These are phyloP conservation scores for Macrophomina phaseolina DNA, from an alignment of 2,329 filamentous ascomycete species.

Conservation along the genomic window DNA sequence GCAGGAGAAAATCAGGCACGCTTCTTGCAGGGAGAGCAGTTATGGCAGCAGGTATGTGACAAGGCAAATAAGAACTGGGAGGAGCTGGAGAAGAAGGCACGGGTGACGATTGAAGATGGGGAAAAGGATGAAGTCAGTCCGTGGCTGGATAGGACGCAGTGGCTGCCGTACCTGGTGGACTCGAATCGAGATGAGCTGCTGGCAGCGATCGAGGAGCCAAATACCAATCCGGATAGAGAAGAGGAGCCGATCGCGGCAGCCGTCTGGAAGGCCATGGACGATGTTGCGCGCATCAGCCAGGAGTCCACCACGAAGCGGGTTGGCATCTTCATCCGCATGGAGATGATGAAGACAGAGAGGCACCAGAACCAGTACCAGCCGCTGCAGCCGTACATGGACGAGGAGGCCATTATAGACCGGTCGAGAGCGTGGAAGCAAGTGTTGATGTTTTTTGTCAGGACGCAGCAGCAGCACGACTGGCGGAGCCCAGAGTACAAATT, in stretches of 20 bases:
- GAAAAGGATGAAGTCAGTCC: slow-evolving; percentile 29
- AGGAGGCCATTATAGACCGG: slow-evolving; percentile 27
- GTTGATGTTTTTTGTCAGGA: slow-evolving; percentile 22
- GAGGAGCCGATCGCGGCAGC: slow-evolving; percentile 29
- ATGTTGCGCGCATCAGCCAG: slow-evolving; percentile 32
- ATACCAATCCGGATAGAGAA: slow-evolving; percentile 14
- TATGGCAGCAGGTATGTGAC: slow-evolving; percentile 26
- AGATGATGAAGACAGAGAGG: slow-evolving; percentile 33
- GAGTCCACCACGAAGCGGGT: slow-evolving; percentile 26
- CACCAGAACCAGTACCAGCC: slow-evolving; percentile 31
- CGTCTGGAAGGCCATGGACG: slow-evolving; percentile 32
- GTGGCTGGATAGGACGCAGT: slow-evolving; percentile 27
- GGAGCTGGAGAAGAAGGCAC: slow-evolving; percentile 13
- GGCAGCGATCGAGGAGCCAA: slow-evolving; percentile 29
- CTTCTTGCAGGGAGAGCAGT: slow-evolving; percentile 18
- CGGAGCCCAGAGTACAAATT: slow-evolving; percentile 4
- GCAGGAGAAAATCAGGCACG: background rate
- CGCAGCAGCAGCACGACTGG: slow-evolving; percentile 25
- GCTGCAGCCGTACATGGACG: slow-evolving; percentile 33
- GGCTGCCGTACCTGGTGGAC: slow-evolving; percentile 31
- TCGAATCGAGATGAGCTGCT: slow-evolving; percentile 31
- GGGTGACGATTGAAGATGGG: background rate
- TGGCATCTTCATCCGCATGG: slow-evolving; percentile 32
- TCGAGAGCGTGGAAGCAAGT: slow-evolving; percentile 25
- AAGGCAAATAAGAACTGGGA: slow-evolving; percentile 22